phyloP scores from a whole-genome alignment of 148 eudicot genomes.

The Diospyros kaki region DNA sequence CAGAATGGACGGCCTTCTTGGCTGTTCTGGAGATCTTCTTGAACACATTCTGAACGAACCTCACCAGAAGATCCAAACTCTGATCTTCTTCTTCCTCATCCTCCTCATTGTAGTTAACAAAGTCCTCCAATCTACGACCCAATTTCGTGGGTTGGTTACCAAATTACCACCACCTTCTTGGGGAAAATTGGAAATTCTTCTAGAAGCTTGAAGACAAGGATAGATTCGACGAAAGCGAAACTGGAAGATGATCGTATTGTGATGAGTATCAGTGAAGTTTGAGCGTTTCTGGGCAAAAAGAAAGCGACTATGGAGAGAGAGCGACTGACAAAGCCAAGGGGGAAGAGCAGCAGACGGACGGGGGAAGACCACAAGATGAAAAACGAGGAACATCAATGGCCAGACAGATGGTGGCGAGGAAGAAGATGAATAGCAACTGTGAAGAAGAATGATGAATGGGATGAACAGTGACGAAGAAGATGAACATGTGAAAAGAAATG shows the following conservation, averaged over 20 bases:
- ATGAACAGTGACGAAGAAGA: no score
- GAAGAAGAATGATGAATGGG: no score
- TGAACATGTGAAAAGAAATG: no score
- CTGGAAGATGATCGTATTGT: conserved; percentile 7
- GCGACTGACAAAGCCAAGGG: conserved; percentile 18
- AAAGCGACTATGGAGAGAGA: conserved; percentile 7
- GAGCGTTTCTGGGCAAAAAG: neutral
- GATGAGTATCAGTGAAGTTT: neutral
- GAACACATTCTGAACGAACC: conserved; percentile 79
- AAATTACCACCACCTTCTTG: conserved; percentile 44
- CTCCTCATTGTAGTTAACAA: conserved; percentile 20
- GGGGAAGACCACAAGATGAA: no score
- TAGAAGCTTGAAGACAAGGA: conserved; percentile 31
- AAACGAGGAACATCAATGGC: no score
- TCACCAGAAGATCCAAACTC: conserved; percentile 81
- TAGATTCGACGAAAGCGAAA: conserved; percentile 17
- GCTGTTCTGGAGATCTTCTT: conserved; percentile 73
- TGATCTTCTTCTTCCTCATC: conserved; percentile 87
- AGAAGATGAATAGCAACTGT: no score
- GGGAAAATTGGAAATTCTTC: conserved; percentile 29
- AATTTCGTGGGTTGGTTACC: conserved; percentile 38
- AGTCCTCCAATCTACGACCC: conserved; percentile 30
- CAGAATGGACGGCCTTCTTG: conserved; percentile 79
- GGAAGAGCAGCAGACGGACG: neutral
- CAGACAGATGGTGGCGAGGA: no score